Base-by-base conservation (phyloP, 2,329 filamentous ascomycete species). In the Cercospora brassicicola region DNA sequence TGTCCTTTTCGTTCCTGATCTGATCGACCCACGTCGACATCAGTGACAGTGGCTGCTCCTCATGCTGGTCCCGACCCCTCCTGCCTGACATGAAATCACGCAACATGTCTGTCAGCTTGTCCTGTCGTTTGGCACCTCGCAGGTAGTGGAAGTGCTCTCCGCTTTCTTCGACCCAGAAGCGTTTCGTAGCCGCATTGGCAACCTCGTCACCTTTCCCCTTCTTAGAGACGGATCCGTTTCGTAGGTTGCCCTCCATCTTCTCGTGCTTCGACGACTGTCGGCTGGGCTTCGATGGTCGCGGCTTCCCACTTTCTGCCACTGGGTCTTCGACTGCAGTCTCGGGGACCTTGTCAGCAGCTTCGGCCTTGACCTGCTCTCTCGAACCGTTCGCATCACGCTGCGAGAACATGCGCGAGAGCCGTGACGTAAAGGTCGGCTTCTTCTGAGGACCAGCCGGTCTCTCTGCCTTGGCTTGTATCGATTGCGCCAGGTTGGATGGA, bases 1-100 rank as follows among this genome's bases (percentile, higher is more conserved):
- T 88, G 68, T 96, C 93, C 79, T 93, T 93, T 79, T 97, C 94
- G 73, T 88, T 91, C 78, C 93, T 92, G 73, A 97, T 85, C 70
- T 96, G 94, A 79, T 97, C 94, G 65, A 97, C 94, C 94, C 94
- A 98, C 74, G 89, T 94, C 30, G 94, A 95, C 83, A 98, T 95
- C 65, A 99, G 86, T 7, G 94, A 98, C 56, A 98, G 83, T 72
- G 96, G 93, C 77, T 92, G 88, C 69, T 95, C 91, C 30, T 86
- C 84, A 70, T 88, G 85, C 20, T 84, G 82, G 70, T 94, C 91
- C 77, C 91, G 91, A 10, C 28, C 30, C 81, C 92, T 94, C 80
- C 91, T 93, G 71, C 92, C 93, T 66, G 85, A 84, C 63, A 98
- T 86, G 74, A 97, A 87, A 73, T 90, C 90, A 73, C 93, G 91